These are phyloP conservation scores for Lichtheimia ornata DNA, from an alignment of 371 early-diverging fungal species.

Conservation along the genomic window DNA sequence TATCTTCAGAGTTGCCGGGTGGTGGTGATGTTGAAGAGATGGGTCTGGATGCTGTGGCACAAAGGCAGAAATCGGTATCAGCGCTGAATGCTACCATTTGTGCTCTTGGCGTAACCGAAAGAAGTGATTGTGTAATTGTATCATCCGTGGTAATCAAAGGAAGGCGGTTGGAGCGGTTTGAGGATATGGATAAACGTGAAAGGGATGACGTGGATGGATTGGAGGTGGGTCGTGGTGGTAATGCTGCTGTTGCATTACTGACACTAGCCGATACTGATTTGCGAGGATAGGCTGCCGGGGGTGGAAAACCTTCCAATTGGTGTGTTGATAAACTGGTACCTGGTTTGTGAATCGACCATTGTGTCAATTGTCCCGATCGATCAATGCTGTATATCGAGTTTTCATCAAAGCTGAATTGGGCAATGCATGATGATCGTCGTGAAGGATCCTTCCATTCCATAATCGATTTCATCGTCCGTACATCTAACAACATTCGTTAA, in stretches of 20 bases:
- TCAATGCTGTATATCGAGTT: constrained; percentile 62
- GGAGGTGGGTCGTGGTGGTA: constrained; percentile 24
- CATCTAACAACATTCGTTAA: constrained; percentile 31
- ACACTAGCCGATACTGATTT: constrained; percentile 10
- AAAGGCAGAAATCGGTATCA: constrained; percentile 49
- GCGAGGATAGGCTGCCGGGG: constrained; percentile 25
- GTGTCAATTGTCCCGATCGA: constrained; percentile 46
- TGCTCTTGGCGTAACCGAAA: constrained; percentile 38
- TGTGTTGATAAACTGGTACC: constrained; percentile 35
- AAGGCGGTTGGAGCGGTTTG: constrained; percentile 24
- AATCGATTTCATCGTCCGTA: constrained; percentile 58
- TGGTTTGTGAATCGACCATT: constrained; percentile 61
- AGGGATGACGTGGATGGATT: constrained; percentile 28
- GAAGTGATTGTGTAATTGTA: constrained; percentile 34
- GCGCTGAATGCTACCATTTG: constrained; percentile 51
- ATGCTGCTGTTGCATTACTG: constrained; percentile 3
- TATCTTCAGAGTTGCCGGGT: constrained; percentile 10
- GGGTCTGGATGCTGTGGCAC: constrained; percentile 25
- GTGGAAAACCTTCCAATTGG: constrained; percentile 45
- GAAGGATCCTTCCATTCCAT: constrained; percentile 58
- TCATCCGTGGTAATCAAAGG: constrained; percentile 28
- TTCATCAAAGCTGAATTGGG: constrained; percentile 71
- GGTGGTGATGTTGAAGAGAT: constrained; percentile 15
- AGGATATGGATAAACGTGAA: constrained; percentile 27
- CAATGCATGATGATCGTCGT: constrained; percentile 45